Evolutionary conservation across 805 yeast genomes (phyloP).

Genomic region (Ogataea trehaloabstinens): DNA sequence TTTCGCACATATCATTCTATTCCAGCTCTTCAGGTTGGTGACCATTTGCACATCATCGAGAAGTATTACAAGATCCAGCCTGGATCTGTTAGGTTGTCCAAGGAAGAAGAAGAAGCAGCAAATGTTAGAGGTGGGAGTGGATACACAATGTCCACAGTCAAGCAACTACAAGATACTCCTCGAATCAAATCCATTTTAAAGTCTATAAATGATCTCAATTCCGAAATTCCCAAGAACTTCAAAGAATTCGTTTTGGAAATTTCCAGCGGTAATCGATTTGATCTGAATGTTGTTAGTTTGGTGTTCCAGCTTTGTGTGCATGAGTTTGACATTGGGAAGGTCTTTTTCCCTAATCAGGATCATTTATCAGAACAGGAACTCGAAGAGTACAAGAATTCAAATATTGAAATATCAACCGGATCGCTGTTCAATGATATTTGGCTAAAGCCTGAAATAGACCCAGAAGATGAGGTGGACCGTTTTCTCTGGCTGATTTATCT

Average conservation of each 20-base stretch:
- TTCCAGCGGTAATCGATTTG: constrained; percentile 13
- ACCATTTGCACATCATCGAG: constrained; percentile 35
- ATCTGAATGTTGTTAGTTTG: constrained; percentile 66
- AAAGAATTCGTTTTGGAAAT: constrained; percentile 40
- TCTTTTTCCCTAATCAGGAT: constrained; percentile 24
- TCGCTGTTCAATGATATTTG: constrained; percentile 72
- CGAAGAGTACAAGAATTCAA: constrained; percentile 8
- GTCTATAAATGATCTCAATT: constrained; percentile 74
- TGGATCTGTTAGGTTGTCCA: constrained; percentile 12
- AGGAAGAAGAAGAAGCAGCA: constrained; percentile 20
- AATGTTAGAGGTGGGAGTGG: constrained; percentile 29
- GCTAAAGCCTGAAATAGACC: constrained; percentile 57
- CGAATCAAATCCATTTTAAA: constrained; percentile 85
- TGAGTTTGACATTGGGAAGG: constrained; percentile 35
- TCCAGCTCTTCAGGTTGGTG: constrained; percentile 78
- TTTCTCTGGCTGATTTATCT: constrained; percentile 83
- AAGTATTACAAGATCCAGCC: constrained; percentile 24
- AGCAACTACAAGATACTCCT: constrained; percentile 93
- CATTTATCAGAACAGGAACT: constrained; percentile 9
- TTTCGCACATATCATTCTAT: constrained; percentile 91
- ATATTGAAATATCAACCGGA: constrained; percentile 21
- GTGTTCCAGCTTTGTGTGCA: constrained; percentile 71
- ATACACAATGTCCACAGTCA: constrained; percentile 46
- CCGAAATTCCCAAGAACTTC: constrained; percentile 44
- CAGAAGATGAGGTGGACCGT: constrained; percentile 64